Conservation (phyloP, 805 yeast species). For the Ogataea glucozyma region DNA sequence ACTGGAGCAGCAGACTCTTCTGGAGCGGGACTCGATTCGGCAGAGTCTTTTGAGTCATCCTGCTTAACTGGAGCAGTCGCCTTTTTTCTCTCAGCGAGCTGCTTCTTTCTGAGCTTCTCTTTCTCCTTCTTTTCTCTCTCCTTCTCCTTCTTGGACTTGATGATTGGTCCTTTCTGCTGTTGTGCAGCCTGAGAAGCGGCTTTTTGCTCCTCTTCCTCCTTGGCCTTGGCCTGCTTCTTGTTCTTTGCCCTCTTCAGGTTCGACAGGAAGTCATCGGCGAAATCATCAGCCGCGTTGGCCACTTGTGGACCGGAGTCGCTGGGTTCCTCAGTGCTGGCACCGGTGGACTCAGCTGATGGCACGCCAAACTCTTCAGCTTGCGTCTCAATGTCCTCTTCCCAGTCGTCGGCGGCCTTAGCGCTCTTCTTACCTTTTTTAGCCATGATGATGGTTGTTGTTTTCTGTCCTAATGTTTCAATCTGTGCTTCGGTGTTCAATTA, state of each 20-base stretch:
- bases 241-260: constrained; percentile 78
- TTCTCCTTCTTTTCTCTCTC: constrained; percentile 95
- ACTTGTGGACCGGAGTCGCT: constrained; percentile 17
- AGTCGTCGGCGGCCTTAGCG: constrained; percentile 67
- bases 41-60: constrained; percentile 17
- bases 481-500: constrained; percentile 11
- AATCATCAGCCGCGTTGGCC: constrained; percentile 43
- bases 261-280: constrained; percentile 73
- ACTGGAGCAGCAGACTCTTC: constrained; percentile 42
- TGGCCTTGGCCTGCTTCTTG: constrained; percentile 70
- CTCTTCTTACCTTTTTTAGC: constrained; percentile 64
- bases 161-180: constrained; percentile 53
- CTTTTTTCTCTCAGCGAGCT: constrained; percentile 83
- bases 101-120: constrained; percentile 90
- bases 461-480: constrained; percentile 10
- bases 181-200: constrained; percentile 31
- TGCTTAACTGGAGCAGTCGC: constrained; percentile 40
- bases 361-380: constrained; percentile 59
- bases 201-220: constrained; percentile 54
- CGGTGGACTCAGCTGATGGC: constrained; percentile 30
- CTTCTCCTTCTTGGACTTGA: constrained; percentile 73
- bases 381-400: constrained; percentile 73
- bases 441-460: constrained; percentile 35
- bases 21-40: constrained; percentile 17
- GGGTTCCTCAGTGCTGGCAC: neutral